phyloP scores from a whole-genome alignment of 2,329 filamentous ascomycete genomes.

The Fusarium sterilihyphosum region DNA sequence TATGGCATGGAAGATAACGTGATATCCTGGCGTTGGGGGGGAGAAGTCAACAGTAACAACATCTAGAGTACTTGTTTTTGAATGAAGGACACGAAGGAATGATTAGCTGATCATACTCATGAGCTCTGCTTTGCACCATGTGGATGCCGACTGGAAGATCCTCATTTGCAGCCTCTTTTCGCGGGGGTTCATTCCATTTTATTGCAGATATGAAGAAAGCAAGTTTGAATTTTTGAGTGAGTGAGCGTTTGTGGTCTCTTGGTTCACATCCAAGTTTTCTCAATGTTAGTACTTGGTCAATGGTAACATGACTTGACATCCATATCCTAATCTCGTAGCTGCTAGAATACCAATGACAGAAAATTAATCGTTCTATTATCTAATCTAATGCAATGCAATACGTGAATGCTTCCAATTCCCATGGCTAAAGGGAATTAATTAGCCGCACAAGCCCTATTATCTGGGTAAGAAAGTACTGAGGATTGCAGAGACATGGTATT shows the following conservation, averaged over 20 bases:
- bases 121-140: background rate
- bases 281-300: background rate
- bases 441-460: background rate
- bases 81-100: conserved; percentile 31
- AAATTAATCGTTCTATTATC: background rate
- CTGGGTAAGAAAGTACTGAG: background rate
- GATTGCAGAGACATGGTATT: background rate
- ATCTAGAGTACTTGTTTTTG: conserved; percentile 17
- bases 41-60: conserved; percentile 16
- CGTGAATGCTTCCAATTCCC: too few species aligned
- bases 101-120: conserved; percentile 6
- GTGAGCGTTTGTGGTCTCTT: background rate
- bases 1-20: conserved; percentile 20
- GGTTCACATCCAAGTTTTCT: background rate
- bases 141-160: background rate
- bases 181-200: background rate
- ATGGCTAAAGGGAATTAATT: background rate
- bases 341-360: background rate
- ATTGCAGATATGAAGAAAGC: background rate
- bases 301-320: background rate
- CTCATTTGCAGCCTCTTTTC: background rate
- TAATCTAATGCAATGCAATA: background rate
- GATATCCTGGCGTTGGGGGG: conserved; percentile 38
- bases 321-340: background rate
- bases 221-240: background rate